Conservation (phyloP, 768 basidiomycete species). For the Grammothele lineata region DNA sequence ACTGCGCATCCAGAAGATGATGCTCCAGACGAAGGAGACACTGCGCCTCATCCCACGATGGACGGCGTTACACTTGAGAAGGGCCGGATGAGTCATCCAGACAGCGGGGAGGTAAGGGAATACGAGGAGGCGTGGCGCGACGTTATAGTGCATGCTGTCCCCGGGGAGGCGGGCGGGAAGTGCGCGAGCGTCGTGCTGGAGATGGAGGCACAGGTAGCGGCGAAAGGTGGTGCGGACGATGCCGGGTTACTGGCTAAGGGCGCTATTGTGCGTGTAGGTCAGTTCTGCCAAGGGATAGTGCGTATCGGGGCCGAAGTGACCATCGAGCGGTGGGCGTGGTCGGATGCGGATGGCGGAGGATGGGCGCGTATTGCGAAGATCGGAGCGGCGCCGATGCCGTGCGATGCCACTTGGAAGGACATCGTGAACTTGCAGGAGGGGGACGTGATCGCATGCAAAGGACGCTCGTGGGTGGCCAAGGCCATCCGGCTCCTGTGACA, state of each 20-base stretch:
- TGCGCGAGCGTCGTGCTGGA: constrained; percentile 1
- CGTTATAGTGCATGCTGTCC: background rate
- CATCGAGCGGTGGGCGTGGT: constrained; percentile 9
- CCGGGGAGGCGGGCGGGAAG: background rate
- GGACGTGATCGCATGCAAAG: background rate
- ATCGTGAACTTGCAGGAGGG: background rate
- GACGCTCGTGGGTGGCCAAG: background rate
- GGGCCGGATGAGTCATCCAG: constrained; percentile 12
- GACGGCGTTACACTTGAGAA: constrained; percentile 10
- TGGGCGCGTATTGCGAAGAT: background rate
- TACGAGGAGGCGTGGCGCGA: constrained; percentile 16
- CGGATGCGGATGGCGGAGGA: constrained; percentile 1
- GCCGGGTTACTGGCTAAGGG: too few species aligned
- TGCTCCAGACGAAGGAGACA: constrained; percentile 11
- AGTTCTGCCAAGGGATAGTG: constrained; percentile 9
- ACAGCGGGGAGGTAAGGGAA: constrained; percentile 4
- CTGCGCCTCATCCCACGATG: constrained; percentile 8
- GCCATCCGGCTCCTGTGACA: background rate
- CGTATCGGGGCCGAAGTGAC: constrained; percentile 3
- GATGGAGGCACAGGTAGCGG: background rate
- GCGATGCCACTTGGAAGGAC: constrained; percentile 1
- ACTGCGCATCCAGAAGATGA: constrained; percentile 8
- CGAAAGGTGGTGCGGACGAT: background rate
- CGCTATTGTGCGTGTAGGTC: constrained; percentile 7
- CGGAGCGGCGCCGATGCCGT: constrained; percentile 1